A percentile compares a stretch with the other conserved stretches of the same genome.
These are phyloP conservation scores for Ceratocystiopsis minuta DNA, from an alignment of 2,329 filamentous ascomycete genomes.

Conservation along the genomic window DNA sequence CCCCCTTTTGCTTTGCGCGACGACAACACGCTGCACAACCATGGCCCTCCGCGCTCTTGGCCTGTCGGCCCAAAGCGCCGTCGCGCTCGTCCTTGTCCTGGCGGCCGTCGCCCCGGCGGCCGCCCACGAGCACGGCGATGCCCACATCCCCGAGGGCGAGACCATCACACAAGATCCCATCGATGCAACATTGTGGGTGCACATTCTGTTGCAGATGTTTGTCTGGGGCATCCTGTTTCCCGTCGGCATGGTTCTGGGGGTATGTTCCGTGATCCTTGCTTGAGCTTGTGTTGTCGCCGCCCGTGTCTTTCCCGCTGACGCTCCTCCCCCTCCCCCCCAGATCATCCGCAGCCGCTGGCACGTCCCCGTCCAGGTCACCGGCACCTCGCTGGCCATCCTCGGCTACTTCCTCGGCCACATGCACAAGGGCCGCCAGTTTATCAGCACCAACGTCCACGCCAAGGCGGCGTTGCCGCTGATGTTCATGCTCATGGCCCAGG, in stretches of 20 bases:
- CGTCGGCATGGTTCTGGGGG: slow-evolving; percentile 84
- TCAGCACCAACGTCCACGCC: slow-evolving; percentile 56
- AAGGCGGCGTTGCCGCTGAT: slow-evolving; percentile 67
- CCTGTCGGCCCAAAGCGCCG: slow-evolving; percentile 2
- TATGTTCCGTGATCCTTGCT: slow-evolving; percentile 26
- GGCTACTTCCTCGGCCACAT: slow-evolving; percentile 85
- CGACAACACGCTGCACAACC: not conserved
- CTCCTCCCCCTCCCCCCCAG: slow-evolving; percentile 22
- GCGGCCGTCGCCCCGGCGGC: slow-evolving; percentile 10
- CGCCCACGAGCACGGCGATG: slow-evolving; percentile 31
- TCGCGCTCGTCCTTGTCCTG: slow-evolving; percentile 6
- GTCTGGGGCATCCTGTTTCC: slow-evolving; percentile 89
- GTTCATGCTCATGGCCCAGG: slow-evolving; percentile 57
- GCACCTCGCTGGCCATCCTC: slow-evolving; percentile 56
- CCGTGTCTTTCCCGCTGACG: not conserved
- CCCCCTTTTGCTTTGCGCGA: too few relatives aligned
- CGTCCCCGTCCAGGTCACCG: slow-evolving; percentile 67
- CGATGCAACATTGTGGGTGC: slow-evolving; percentile 77
- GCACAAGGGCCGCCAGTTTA: slow-evolving; percentile 78
- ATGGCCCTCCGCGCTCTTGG: slow-evolving; percentile 2
- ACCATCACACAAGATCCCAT: slow-evolving; percentile 51
- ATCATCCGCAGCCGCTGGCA: slow-evolving; percentile 87
- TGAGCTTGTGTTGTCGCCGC: not conserved
- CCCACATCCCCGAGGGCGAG: slow-evolving; percentile 48
- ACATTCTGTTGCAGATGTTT: slow-evolving; percentile 75